These are phyloP conservation scores for Turritis glabra DNA, from an alignment of 345 rosid genomes.

Conservation along the genomic window DNA sequence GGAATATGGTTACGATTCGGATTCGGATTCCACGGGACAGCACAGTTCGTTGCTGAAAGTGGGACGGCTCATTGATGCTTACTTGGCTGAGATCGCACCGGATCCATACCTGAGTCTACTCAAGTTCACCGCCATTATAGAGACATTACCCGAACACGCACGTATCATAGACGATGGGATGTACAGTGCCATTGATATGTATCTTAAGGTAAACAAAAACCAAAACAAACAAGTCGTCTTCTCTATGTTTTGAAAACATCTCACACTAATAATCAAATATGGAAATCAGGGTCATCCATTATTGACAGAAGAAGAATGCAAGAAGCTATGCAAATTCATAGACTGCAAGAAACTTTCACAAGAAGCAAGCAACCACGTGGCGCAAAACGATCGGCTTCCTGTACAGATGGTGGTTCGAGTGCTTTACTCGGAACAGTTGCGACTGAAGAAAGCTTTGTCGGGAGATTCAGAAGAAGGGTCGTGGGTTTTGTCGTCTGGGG, in stretches of 20 bases:
- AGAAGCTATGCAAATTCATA: conserved; percentile 65
- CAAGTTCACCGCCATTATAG: conserved; percentile 69
- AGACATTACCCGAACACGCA: conserved; percentile 72
- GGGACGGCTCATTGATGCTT: conserved; percentile 77
- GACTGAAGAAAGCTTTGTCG: conserved; percentile 63
- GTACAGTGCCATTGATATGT: conserved; percentile 80
- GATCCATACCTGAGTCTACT: conserved; percentile 72
- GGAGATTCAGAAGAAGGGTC: conserved; percentile 64
- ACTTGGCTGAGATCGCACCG: conserved; percentile 81
- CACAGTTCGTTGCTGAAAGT: conserved; percentile 74
- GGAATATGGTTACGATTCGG: conserved; percentile 24
- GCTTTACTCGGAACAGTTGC: conserved; percentile 36
- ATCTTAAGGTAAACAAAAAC: conserved; percentile 59
- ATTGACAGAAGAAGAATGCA: conserved; percentile 63
- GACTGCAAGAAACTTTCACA: conserved; percentile 53
- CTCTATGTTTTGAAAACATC: not conserved
- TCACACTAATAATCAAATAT: conserved; percentile 9
- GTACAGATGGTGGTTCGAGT: conserved; percentile 38
- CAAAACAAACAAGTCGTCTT: not conserved
- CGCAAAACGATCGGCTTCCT: conserved; percentile 41
- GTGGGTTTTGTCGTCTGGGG: conserved; percentile 51
- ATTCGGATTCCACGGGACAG: conserved; percentile 45
- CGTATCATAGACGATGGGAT: conserved; percentile 81
- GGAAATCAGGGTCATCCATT: conserved; percentile 60
- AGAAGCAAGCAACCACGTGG: conserved; percentile 42